Evolutionary conservation across 257 asterid species (phyloP), one percentile per base, ranked within the genome.

Genomic region (Phtheirospermum japonicum): DNA sequence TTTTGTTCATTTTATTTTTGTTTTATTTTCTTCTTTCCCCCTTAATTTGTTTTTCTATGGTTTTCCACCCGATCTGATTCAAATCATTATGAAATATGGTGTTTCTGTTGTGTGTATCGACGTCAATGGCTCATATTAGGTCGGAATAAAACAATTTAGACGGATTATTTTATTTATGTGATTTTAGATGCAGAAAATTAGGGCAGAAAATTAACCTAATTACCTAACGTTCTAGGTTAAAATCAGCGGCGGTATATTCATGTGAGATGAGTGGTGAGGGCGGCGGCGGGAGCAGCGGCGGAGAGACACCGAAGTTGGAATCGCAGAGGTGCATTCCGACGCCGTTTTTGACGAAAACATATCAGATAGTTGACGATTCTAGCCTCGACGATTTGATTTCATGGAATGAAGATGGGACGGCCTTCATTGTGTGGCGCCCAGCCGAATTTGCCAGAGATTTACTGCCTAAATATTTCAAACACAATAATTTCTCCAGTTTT

Each of bases 401-500:
- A 10, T 90, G 97, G 97, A 90, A 85, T 48, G 96, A 82, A 34
- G 92, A 87, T 19, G 96, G 97, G 30, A 79, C 95, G 0, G 67
- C 87, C 0, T 90, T 90, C 77, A 79, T 90, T 26, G 96, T 87
- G 12, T 90, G 96, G 96, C 81, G 84, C 19, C 86, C 96, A 1
- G 96, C 95, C 13, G 97, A 90, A 66, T 90, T 87, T 36, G 93
- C 96, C 13, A 63, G 89, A 34, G 96, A 90, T 83, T 80, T 90
- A 64, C 76, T 90, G 39, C 97, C 97, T 0, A 83, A 83, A 65
- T 90, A 83, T 67, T 90, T 90, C 68, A 87, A 90, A 39, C 97
- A 90, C 82, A 90, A 90, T 65, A 90, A 90, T 79, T 87, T 90
- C 78, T 90, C 96, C 45, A 90, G 97, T 68, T 90, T 90, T 50